Percentiles rank a stretch among this genome's conserved stretches.
These are phyloP conservation scores for Ustilago nuda DNA, from an alignment of 1,284 basidiomycete species.

Conservation along the genomic window DNA sequence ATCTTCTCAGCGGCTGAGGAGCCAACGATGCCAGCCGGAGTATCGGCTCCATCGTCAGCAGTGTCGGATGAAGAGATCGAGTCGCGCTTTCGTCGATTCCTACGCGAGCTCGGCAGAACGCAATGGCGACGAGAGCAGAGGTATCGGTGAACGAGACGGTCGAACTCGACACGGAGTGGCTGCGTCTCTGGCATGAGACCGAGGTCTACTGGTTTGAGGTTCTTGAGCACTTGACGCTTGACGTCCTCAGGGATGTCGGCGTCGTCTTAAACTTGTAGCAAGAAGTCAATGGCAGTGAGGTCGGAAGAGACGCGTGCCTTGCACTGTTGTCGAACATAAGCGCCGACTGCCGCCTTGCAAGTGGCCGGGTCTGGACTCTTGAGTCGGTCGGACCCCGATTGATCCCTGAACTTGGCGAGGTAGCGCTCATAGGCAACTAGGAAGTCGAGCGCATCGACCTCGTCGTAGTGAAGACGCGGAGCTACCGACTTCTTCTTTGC, in stretches of 20 bases:
- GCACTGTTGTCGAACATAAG: constrained; percentile 33
- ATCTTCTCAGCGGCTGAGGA: constrained; percentile 19
- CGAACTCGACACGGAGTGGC: constrained; percentile 46
- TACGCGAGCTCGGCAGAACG: constrained; percentile 25
- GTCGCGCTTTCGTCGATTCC: constrained; percentile 15
- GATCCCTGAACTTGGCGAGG: constrained; percentile 37
- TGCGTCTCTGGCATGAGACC: constrained; percentile 38
- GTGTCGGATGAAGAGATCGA: constrained; percentile 33
- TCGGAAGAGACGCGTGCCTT: constrained; percentile 35
- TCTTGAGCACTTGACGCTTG: constrained; percentile 25
- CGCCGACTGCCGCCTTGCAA: constrained; percentile 40
- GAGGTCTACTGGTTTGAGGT: constrained; percentile 30
- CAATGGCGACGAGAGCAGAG: constrained; percentile 35
- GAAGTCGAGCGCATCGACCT: constrained; percentile 58
- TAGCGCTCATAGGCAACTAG: constrained; percentile 57
- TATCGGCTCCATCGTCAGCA: constrained; percentile 6
- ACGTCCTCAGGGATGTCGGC: constrained; percentile 18
- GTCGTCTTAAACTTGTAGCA: constrained; percentile 16
- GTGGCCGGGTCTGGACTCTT: constrained; percentile 41
- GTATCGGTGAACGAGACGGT: constrained; percentile 45
- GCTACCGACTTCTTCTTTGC: constrained; percentile 11
- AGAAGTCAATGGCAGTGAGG: constrained; percentile 25
- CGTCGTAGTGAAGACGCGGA: constrained; percentile 35
- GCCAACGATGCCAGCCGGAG: constrained; percentile 7
- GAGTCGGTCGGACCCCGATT: constrained; percentile 35